Conservation (phyloP, 164 flowering plant genomes). For the grape (Vitis vinifera) region ASM3070453v1 NC_081811.1:25189501-25190000, state of each 20-base stretch:
- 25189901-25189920: too few species aligned
- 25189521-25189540: background rate
- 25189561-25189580: background rate
- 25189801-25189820: too few species aligned
- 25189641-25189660: background rate
- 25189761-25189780: background rate
- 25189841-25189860: too few species aligned
- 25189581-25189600: background rate
- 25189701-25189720: background rate
- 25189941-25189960: too few species aligned
- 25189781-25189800: background rate
- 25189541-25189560: background rate
- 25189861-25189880: too few species aligned
- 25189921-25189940: too few species aligned
- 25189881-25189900: too few species aligned
- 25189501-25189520: conserved; percentile 5
- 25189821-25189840: too few species aligned
- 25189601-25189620: background rate
- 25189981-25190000: too few species aligned
- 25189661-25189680: background rate
- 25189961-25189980: too few species aligned
- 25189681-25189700: background rate
- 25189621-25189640: background rate
- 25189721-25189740: background rate
- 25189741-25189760: conserved; percentile 2